Base-by-base conservation (phyloP, 1,139 yeast species). In the Kluyveromyces sp. region DNA sequence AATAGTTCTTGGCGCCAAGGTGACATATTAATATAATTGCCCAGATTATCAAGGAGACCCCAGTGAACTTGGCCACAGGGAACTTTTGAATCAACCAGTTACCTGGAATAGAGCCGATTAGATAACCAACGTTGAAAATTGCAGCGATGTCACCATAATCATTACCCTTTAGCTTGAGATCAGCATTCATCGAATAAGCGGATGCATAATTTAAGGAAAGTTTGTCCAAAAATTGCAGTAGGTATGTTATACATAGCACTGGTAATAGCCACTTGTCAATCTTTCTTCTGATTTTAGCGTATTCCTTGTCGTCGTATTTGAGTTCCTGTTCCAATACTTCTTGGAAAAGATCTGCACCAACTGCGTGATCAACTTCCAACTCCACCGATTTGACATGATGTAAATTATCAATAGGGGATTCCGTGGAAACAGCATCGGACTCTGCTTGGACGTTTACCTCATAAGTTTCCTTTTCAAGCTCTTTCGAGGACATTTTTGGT, bases 61-160 rank as follows among this genome's bases (percentile, higher is more conserved):
- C 71, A 2, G 72, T 63, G 46, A 64, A 68, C 51, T 74, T 75
- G 1, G 73, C 78, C 34, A 75, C 70, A 4, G 79, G 79, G 38
- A 68, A 67, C 52, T 68, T 69, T 58, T 78, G 78, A 37, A 77
- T 61, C n/a, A 75, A 55, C 56, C 68, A 70, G 50, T 70, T 69
- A 15, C 73, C 71, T 2, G 80, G 80, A 34, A 68, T 58, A 15
- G 74, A 72, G 47, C 72, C 72, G 43, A 67, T 65, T 48, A 75
- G 54, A 53, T 74, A 75, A 4, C 79, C 80, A 50, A 75, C 69
- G 53, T 75, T 74, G 58, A 77, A 76, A 35, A 73, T 67, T 3
- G 80, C 74, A 1, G 75, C 75, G 31, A 52, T 50, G 44, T 52
- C 42, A 40, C 50, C 45, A 29, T 51, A 52, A 25, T 52, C 51